A percentile compares a stretch with the other conserved stretches of the same genome.
Conservation (phyloP, 495 filamentous ascomycete species). For the Copromyces sp. region DNA sequence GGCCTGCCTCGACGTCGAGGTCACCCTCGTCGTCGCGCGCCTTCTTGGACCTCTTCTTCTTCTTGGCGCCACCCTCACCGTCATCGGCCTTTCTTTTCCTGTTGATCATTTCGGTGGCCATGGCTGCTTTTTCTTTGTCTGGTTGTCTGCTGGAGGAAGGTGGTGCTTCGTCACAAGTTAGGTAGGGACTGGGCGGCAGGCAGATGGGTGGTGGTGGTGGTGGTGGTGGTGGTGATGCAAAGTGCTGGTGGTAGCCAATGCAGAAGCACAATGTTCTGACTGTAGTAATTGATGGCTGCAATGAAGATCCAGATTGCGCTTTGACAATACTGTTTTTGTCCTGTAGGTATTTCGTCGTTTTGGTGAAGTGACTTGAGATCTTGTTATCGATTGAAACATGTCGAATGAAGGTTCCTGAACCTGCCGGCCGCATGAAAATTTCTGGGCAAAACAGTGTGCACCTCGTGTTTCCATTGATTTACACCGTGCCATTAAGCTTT, state of each 20-base stretch:
- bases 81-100: constrained; percentile 34
- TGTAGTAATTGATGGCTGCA: neutral
- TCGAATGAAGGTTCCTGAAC: neutral
- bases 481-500: neutral
- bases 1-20: constrained; percentile 49
- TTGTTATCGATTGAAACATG: neutral
- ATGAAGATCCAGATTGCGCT: neutral
- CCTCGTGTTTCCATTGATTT: too few relatives aligned
- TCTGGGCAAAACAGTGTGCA: neutral
- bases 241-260: neutral
- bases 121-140: neutral
- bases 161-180: neutral
- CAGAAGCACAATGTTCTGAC: neutral
- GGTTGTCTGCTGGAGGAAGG: neutral
- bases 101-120: constrained; percentile 13
- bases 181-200: neutral
- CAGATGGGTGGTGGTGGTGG: neutral
- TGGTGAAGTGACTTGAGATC: neutral
- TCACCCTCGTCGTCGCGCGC: constrained; percentile 47
- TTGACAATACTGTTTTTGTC: neutral
- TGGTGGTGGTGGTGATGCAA: neutral
- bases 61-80: constrained; percentile 21
- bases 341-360: neutral
- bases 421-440: neutral
- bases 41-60: constrained; percentile 47